Conservation (phyloP, 805 yeast genomes). For the Isabelozyma rhagii region DNA sequence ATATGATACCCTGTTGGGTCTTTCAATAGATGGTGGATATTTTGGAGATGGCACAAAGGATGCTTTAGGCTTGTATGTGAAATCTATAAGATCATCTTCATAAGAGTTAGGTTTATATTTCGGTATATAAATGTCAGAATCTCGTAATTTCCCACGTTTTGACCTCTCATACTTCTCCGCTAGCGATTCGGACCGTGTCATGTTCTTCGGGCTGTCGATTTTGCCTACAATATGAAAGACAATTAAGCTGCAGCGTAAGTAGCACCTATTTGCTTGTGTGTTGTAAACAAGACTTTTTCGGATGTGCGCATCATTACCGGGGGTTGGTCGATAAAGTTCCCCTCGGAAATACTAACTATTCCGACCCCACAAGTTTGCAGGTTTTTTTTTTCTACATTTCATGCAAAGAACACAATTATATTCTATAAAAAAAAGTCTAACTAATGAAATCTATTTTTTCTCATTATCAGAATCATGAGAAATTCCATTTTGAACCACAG, state of each 20-base stretch:
- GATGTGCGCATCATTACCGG: too few relatives aligned
- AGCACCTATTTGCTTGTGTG: too few relatives aligned
- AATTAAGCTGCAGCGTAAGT: too few relatives aligned
- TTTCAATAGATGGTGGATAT: not conserved
- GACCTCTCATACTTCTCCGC: not conserved
- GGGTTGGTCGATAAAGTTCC: too few relatives aligned
- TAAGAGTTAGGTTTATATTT: not conserved
- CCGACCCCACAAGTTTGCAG: too few relatives aligned
- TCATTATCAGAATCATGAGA: not conserved
- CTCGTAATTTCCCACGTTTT: not conserved
- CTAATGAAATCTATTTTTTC: not conserved
- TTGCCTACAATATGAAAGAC: not conserved
- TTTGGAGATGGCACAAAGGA: not conserved
- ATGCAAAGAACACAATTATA: not conserved
- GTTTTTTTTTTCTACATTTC: too few relatives aligned
- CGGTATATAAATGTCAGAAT: not conserved
- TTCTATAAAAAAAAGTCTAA: not conserved
- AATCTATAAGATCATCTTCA: not conserved
- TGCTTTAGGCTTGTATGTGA: not conserved
- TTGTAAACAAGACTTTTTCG: too few relatives aligned
- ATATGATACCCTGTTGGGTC: not conserved
- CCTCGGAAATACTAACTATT: too few relatives aligned
- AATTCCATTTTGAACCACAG: not conserved
- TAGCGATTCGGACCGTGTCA: not conserved
- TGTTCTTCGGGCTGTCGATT: not conserved